phyloP scores from a whole-genome alignment of 805 yeast species.

The Lipomyces oligophaga region DNA sequence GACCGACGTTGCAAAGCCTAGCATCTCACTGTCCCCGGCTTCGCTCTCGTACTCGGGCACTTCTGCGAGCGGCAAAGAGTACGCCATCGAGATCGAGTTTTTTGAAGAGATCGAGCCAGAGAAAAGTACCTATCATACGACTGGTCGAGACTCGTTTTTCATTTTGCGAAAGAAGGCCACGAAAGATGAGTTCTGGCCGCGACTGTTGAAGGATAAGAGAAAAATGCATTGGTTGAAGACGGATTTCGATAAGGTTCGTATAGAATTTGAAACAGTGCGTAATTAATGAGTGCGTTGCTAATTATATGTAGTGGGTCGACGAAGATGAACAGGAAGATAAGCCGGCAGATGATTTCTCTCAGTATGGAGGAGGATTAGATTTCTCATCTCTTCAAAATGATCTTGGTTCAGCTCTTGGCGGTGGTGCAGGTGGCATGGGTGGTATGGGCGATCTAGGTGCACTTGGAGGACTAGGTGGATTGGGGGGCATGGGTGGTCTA shows the following conservation, averaged over 20 bases:
- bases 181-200: constrained; percentile 87
- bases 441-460: constrained; percentile 30
- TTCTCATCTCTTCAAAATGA: constrained; percentile 39
- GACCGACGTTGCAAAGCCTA: constrained; percentile 61
- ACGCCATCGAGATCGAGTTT: constrained; percentile 68
- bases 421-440: constrained; percentile 34
- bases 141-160: constrained; percentile 62
- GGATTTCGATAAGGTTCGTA: constrained; percentile 65
- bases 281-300: not conserved
- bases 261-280: not conserved
- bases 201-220: constrained; percentile 81
- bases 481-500: constrained; percentile 32
- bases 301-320: constrained; percentile 70
- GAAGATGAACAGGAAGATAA: constrained; percentile 92
- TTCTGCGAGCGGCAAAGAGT: constrained; percentile 45
- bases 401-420: constrained; percentile 42
- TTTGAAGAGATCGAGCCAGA: constrained; percentile 69
- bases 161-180: constrained; percentile 65
- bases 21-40: constrained; percentile 57
- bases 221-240: constrained; percentile 81
- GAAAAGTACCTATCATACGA: constrained; percentile 51
- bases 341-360: constrained; percentile 45
- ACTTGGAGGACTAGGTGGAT: constrained; percentile 29
- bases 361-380: constrained; percentile 37
- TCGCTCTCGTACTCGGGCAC: constrained; percentile 53